Conservation (phyloP, 2,329 filamentous ascomycete genomes). For the Truncatella angustata region DNA sequence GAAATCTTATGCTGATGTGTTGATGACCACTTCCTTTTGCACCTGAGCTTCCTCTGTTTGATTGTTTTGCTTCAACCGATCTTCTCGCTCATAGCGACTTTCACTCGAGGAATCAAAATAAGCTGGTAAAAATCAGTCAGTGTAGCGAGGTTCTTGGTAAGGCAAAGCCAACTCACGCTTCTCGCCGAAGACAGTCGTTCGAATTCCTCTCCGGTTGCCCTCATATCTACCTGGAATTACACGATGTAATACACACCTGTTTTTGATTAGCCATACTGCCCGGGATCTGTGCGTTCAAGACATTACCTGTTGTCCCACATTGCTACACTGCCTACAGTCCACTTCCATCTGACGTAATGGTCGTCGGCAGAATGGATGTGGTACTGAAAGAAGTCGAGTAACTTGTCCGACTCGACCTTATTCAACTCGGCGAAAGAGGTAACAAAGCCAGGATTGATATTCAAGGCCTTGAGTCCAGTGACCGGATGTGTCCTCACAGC, state of each 20-base stretch:
- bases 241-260: conserved; percentile 34
- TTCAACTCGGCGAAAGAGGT: conserved; percentile 48
- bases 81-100: conserved; percentile 16
- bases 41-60: not conserved
- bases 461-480: conserved; percentile 43
- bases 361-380: conserved; percentile 50
- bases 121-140: not conserved
- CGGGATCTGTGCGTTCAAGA: not conserved
- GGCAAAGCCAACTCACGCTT: conserved; percentile 33
- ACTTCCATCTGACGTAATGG: conserved; percentile 49
- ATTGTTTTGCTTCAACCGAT: not conserved
- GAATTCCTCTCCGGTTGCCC: conserved; percentile 33
- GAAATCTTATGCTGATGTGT: not conserved
- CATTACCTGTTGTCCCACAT: conserved; percentile 48
- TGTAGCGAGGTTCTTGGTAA: conserved; percentile 13
- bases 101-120: conserved; percentile 19
- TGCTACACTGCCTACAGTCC: conserved; percentile 45
- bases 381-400: conserved; percentile 43
- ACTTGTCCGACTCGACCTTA: conserved; percentile 43
- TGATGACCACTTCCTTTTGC: not conserved
- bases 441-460: conserved; percentile 45
- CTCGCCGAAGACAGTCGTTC: conserved; percentile 43
- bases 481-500: conserved; percentile 48
- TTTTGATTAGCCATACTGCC: not conserved
- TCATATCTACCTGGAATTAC: conserved; percentile 41